Conservation (phyloP, 352 stramenopile genomes). For the Elongisporangium prolatum region DNA sequence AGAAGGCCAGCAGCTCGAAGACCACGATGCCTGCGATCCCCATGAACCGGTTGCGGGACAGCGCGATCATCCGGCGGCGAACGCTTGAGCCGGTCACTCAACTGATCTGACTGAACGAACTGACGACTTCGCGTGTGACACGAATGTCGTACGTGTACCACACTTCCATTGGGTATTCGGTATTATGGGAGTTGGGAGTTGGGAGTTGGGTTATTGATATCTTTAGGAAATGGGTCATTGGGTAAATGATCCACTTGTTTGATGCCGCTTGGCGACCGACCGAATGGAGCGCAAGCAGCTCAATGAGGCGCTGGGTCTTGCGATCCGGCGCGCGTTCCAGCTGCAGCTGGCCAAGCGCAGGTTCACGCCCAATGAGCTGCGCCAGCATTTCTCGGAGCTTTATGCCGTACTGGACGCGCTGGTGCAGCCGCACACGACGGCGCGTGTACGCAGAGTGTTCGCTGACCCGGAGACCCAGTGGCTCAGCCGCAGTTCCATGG, state of each 20-base stretch:
- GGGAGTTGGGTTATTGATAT: no score
- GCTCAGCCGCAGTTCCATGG: conserved; percentile 46
- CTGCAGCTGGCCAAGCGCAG: conserved; percentile 27
- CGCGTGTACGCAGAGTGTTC: conserved; percentile 26
- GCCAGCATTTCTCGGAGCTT: conserved; percentile 34
- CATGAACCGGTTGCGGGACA: no score
- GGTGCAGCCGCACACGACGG: conserved; percentile 2
- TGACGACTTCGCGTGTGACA: no score
- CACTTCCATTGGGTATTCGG: no score
- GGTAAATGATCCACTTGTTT: no score
- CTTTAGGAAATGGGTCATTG: no score
- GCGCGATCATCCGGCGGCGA: no score
- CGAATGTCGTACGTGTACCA: no score
- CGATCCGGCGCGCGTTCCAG: conserved; percentile 43
- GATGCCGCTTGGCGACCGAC: no score
- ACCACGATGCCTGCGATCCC: conserved; percentile 26
- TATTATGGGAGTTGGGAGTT: no score
- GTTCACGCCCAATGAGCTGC: conserved; percentile 23
- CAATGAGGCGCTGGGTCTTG: conserved; percentile 40
- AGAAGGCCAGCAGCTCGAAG: conserved; percentile 30
- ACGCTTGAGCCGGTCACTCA: no score
- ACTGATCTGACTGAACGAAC: no score
- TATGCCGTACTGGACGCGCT: conserved; percentile 32
- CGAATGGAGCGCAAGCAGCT: conserved; percentile 10
- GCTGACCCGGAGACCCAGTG: conserved; percentile 37